Conservation (phyloP, 2,329 filamentous ascomycete genomes). For the Beauveria varroae region DNA sequence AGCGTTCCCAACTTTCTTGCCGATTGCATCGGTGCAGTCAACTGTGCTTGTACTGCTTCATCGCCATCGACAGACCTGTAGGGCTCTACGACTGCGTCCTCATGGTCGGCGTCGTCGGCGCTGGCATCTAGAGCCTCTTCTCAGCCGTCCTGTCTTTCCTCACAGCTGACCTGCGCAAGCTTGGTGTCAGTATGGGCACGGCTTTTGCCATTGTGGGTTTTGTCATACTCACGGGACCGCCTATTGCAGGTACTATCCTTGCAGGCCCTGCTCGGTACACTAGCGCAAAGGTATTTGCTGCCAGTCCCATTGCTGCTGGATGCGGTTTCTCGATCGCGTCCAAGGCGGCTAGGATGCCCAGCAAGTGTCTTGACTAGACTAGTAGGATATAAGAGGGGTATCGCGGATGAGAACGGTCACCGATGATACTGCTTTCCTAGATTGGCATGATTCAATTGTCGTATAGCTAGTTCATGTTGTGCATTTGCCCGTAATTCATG, state of each 20-base stretch:
- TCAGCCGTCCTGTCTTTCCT: conserved; percentile 50
- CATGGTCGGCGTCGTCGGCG: conserved; percentile 55
- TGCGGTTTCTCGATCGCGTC: conserved; percentile 31
- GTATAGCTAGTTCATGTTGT: neutral
- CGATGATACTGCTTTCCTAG: neutral
- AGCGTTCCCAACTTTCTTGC: conserved; percentile 51
- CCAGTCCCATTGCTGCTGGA: conserved; percentile 32
- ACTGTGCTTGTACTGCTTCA: conserved; percentile 51
- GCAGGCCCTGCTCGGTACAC: conserved; percentile 32
- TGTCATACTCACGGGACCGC: conserved; percentile 43
- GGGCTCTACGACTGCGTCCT: conserved; percentile 55
- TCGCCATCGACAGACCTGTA: conserved; percentile 39
- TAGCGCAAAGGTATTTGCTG: conserved; percentile 44
- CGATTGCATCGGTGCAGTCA: conserved; percentile 52
- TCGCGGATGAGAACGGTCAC: neutral
- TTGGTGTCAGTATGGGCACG: conserved; percentile 51
- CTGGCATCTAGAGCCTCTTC: conserved; percentile 57
- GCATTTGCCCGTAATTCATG: neutral
- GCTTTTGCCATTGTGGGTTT: conserved; percentile 49
- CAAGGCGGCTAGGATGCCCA: conserved; percentile 31
- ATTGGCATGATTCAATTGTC: neutral
- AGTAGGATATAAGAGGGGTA: conserved; percentile 28
- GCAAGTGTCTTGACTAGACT: conserved; percentile 28
- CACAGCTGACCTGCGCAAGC: conserved; percentile 42
- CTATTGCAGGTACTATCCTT: conserved; percentile 44